These are phyloP conservation scores for Globisporangium okanoganense DNA, from an alignment of 352 stramenopile genomes.

Conservation along the genomic window DNA sequence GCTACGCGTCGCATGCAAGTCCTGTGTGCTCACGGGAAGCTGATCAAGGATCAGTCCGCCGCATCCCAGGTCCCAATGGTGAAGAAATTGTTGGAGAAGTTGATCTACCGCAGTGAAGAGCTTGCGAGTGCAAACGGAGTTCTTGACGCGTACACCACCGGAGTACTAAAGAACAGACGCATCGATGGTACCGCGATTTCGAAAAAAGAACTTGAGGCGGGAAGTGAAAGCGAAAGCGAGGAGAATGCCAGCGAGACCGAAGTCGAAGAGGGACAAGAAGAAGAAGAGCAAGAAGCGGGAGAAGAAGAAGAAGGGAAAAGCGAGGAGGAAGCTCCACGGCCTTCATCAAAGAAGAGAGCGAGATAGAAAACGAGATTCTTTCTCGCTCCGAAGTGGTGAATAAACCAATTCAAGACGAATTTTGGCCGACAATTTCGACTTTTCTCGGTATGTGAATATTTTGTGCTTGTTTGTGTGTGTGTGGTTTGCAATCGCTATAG, in stretches of 20 bases:
- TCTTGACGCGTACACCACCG: constrained; percentile 53
- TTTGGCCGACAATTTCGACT: not conserved
- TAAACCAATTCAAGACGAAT: not conserved
- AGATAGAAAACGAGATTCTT: not conserved
- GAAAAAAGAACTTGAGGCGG: constrained; percentile 32
- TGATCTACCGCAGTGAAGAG: constrained; percentile 59
- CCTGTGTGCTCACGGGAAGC: constrained; percentile 57
- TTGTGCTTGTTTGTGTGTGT: not conserved
- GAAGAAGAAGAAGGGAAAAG: constrained; percentile 11
- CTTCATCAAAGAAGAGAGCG: constrained; percentile 8
- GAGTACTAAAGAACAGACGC: constrained; percentile 58
- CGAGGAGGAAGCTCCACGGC: constrained; percentile 2
- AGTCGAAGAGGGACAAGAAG: constrained; percentile 17
- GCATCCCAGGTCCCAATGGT: constrained; percentile 57
- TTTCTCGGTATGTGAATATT: not conserved
- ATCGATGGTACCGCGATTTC: constrained; percentile 64
- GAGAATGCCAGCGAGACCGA: constrained; percentile 22
- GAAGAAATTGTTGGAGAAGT: constrained; percentile 53
- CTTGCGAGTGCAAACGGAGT: constrained; percentile 51
- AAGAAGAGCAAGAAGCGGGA: constrained; percentile 14
- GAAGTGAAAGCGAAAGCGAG: constrained; percentile 14
- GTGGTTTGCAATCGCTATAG: not conserved
- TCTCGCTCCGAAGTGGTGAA: not conserved
- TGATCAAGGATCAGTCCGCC: constrained; percentile 48
- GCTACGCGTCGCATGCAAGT: constrained; percentile 60